phyloP scores from a whole-genome alignment of 2,329 filamentous ascomycete species.

The Xylogone sp. region DNA sequence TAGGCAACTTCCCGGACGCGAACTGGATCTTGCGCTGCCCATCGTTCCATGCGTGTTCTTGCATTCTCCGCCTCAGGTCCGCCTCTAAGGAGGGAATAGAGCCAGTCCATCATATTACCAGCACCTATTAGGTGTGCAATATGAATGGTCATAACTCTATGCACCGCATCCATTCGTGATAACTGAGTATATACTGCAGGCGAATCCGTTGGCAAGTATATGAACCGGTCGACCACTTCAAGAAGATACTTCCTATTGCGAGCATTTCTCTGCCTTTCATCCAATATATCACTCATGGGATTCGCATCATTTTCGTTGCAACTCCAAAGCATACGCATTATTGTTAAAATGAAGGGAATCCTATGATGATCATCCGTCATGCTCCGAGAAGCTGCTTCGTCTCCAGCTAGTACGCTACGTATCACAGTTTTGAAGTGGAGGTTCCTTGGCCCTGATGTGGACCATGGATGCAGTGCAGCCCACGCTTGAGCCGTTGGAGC shows the following conservation, averaged over 20 bases:
- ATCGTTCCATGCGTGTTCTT: neutral
- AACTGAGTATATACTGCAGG: neutral
- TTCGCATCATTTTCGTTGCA: neutral
- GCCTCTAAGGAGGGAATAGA: neutral
- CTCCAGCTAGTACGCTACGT: neutral
- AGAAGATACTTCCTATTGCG: conserved; percentile 3
- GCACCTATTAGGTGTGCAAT: neutral
- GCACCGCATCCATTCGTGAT: neutral
- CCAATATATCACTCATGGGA: neutral
- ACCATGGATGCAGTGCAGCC: neutral
- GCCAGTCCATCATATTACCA: neutral
- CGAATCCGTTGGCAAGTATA: neutral
- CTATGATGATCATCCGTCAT: neutral
- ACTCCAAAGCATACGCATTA: neutral
- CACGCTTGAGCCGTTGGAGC: neutral
- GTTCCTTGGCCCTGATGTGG: neutral
- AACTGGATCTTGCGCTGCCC: neutral
- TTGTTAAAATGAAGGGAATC: neutral
- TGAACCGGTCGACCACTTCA: conserved; percentile 2
- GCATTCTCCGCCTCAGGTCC: neutral
- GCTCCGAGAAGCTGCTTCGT: neutral
- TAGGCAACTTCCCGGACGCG: neutral
- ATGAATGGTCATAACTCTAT: neutral
- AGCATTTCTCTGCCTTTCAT: neutral
- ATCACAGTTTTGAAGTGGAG: neutral